Conservation (phyloP, 352 stramenopile genomes). For the Globisporangium nunn region DNA sequence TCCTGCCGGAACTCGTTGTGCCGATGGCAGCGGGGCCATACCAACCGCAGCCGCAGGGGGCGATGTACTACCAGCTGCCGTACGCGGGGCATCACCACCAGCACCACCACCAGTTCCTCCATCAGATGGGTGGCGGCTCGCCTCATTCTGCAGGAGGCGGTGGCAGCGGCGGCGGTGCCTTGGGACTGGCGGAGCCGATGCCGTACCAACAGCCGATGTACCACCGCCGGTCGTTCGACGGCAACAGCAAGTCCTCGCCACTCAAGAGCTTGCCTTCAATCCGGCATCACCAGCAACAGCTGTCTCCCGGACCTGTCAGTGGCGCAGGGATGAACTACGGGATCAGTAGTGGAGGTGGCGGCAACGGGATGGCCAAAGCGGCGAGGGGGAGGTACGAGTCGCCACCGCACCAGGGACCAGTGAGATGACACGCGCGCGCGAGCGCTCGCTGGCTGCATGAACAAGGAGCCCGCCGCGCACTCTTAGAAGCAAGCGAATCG, state of each 20-base stretch:
- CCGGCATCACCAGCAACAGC: constrained; percentile 8
- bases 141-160: neutral
- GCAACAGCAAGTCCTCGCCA: constrained; percentile 7
- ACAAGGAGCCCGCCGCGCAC: neutral
- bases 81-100: constrained; percentile 5
- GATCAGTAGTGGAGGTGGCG: too few species aligned
- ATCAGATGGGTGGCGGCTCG: neutral
- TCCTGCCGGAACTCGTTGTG: constrained; percentile 10
- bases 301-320: neutral
- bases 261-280: constrained; percentile 9
- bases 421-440: neutral
- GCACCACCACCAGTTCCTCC: constrained; percentile 1
- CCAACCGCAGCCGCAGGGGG: constrained; percentile 4
- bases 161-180: neutral
- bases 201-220: constrained; percentile 3
- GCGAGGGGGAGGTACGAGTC: constrained; percentile 1
- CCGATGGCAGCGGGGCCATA: constrained; percentile 5
- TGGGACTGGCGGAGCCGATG: neutral
- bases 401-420: neutral
- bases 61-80: constrained; percentile 7
- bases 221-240: constrained; percentile 5
- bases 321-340: neutral
- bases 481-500: neutral
- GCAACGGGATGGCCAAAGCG: neutral
- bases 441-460: neutral